A percentile compares a stretch with the other conserved stretches of the same genome.
Conservation (phyloP, 805 yeast genomes). For the Teunomyces aglyptinius region DNA sequence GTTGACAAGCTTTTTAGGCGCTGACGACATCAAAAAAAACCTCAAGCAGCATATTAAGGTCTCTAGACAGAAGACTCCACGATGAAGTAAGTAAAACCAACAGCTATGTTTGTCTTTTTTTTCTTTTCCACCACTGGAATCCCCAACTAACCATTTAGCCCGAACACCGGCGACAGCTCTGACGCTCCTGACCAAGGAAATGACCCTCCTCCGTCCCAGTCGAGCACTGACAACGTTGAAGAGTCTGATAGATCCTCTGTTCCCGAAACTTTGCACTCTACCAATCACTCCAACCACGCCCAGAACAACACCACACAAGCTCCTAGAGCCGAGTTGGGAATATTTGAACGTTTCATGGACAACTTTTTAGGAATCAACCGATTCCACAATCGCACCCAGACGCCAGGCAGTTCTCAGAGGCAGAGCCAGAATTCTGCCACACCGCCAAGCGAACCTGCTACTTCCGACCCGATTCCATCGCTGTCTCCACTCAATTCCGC, state of each 20-base stretch:
- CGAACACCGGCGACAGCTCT: neutral
- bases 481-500: neutral
- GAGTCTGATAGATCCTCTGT: neutral
- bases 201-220: slow-evolving; percentile 1
- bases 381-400: neutral
- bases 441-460: slow-evolving; percentile 1
- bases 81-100: slow-evolving; percentile 1
- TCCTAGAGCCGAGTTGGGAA: slow-evolving; percentile 11
- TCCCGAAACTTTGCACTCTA: neutral
- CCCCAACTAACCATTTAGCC: neutral
- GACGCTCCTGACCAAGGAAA: neutral
- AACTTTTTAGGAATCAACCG: slow-evolving; percentile 14
- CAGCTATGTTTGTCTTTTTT: too few species aligned
- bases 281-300: neutral
- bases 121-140: too few species aligned
- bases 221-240: neutral
- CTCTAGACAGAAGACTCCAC: neutral
- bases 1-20: neutral
- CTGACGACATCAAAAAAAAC: neutral
- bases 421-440: neutral
- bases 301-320: neutral
- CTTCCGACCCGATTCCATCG: neutral
- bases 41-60: neutral
- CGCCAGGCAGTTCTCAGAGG: neutral
- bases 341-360: slow-evolving; percentile 26